These are phyloP conservation scores for Vaccinium myrtillus DNA, from an alignment of 148 eudicot genomes.

Conservation along the genomic window DNA sequence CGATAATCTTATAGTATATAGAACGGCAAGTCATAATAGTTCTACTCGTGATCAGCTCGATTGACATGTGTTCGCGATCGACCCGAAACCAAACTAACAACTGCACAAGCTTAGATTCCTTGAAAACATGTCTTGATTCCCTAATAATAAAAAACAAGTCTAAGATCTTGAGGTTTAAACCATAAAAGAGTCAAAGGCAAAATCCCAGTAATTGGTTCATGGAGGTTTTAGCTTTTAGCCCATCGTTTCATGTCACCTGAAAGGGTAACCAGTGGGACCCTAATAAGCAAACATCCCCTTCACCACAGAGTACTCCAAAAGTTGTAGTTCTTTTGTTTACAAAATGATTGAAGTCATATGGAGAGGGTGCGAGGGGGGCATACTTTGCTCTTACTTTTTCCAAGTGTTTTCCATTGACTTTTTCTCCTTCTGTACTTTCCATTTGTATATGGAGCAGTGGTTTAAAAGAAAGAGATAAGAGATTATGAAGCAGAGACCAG, in stretches of 20 bases:
- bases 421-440: slow-evolving; percentile 1
- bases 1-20: too few species aligned
- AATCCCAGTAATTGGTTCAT: slow-evolving; percentile 25
- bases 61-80: neutral
- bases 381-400: neutral
- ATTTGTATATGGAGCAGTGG: slow-evolving; percentile 9
- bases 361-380: slow-evolving; percentile 2
- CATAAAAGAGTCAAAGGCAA: neutral
- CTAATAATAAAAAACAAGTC: slow-evolving; percentile 22
- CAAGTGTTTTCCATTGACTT: slow-evolving; percentile 3
- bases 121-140: neutral
- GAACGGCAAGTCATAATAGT: too few species aligned
- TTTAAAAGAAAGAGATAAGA: slow-evolving; percentile 1
- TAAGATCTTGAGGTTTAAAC: neutral
- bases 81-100: neutral
- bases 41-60: too few species aligned
- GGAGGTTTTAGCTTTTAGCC: slow-evolving; percentile 34
- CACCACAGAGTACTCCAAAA: slow-evolving; percentile 19
- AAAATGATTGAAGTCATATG: slow-evolving; percentile 27
- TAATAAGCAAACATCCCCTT: slow-evolving; percentile 20
- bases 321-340: neutral
- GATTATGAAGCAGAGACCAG: slow-evolving; percentile 23
- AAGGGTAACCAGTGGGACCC: slow-evolving; percentile 27
- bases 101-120: neutral
- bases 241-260: slow-evolving; percentile 41